Base-by-base conservation (phyloP, 495 filamentous ascomycete species). In the Patellaria atrata region DNA sequence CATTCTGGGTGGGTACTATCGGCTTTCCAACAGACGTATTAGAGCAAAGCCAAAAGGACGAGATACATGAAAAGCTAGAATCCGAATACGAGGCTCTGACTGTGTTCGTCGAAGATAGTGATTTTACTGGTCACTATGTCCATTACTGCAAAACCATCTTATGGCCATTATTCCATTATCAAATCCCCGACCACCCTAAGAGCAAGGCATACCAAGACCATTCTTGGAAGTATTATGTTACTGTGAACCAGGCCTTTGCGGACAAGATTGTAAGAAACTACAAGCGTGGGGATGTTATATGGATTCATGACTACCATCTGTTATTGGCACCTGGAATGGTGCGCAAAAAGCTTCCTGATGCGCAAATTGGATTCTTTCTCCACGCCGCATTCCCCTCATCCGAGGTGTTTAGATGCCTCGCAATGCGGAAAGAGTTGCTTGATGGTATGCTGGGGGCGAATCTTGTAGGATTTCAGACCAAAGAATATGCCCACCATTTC, bases 171-270 rank as follows among this genome's bases (percentile, higher is more conserved):
- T 91, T 94, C 55, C 84, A 94, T 56, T 94, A 94, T 54, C 83
- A 91, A 55, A 89, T 93, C 41, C 86, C 86, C 2, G 86, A 94
- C 54, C 85, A 89, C 52, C 86, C 86, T 8, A 93, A 92, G 64
- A 93, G 82, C 71, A 94, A 94, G 61, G 86, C 86, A 0, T 94
- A 92, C 50, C 76, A 85, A 52, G 86, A 94, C 50, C 85, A 94
- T 47, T 93, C 84, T 1, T 94, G 83, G 83, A 70, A 82, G 47
- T 92, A 82, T 57, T 94, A 94, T 50, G 78, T 82, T 37, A 81
- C 78, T 25, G 62, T 93, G 47, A 93, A 93, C 59, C 76, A 85
- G 54, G 82, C 75, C 3, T 91, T 93, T 55, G 86, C 86, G 4
- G 77, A 94, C 47, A 75, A 73, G 47, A 84, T 93, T 33, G 70